Percentiles rank a stretch among this genome's conserved stretches.
Evolutionary conservation across 352 stramenopile genomes (phyloP).

Genomic region (Pythium myriotylum): DNA sequence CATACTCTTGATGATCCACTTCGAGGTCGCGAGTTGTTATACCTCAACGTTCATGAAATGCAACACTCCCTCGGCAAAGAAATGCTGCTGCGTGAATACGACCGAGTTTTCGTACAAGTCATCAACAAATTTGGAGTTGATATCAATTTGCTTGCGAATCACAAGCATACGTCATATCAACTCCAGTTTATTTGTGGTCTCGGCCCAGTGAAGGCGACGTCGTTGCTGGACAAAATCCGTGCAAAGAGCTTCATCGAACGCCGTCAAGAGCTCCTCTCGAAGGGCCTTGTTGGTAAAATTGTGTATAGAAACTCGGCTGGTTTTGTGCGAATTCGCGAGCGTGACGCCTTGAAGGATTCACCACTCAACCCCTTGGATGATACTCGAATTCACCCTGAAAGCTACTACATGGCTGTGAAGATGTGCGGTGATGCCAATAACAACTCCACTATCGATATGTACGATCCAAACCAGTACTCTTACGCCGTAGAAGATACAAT

Average conservation of each 20-base stretch:
- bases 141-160: slow-evolving; percentile 89
- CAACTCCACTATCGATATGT: slow-evolving; percentile 92
- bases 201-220: slow-evolving; percentile 78
- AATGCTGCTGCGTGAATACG: slow-evolving; percentile 82
- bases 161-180: slow-evolving; percentile 87
- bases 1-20: slow-evolving; percentile 76
- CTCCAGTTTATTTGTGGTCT: slow-evolving; percentile 88
- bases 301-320: slow-evolving; percentile 88
- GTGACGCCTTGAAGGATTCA: slow-evolving; percentile 80
- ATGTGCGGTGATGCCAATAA: slow-evolving; percentile 92
- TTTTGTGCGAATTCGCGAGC: slow-evolving; percentile 88
- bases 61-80: slow-evolving; percentile 88
- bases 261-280: slow-evolving; percentile 85
- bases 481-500: slow-evolving; percentile 91
- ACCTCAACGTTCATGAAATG: slow-evolving; percentile 85
- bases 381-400: slow-evolving; percentile 88
- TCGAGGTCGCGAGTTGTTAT: slow-evolving; percentile 79
- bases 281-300: slow-evolving; percentile 82
- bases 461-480: slow-evolving; percentile 90
- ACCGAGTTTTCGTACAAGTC: slow-evolving; percentile 83
- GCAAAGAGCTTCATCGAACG: slow-evolving; percentile 87
- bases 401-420: slow-evolving; percentile 92
- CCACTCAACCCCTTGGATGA: slow-evolving; percentile 88
- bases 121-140: slow-evolving; percentile 90
- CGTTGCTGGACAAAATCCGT: slow-evolving; percentile 82